Evolutionary conservation across 2,329 filamentous ascomycete genomes (phyloP), one percentile per base, ranked within the genome.

Genomic region (Pyrenophora teres): DNA sequence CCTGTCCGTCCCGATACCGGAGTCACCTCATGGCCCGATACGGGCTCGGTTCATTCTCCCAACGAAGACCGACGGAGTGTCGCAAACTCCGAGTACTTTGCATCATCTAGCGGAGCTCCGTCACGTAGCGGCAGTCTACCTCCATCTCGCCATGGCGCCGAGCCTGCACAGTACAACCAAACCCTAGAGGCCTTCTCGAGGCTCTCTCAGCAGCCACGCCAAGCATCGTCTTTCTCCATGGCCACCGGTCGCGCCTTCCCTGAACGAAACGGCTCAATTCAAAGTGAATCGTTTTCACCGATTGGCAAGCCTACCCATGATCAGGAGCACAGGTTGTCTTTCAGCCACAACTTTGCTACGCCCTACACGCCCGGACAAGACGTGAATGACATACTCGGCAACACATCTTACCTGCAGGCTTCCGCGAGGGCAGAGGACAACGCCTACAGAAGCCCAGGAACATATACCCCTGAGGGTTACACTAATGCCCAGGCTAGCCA

Each of bases 71-170:
- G 76, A 30, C 68, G 72, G 23, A 71, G 75, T 44, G 64, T 72
- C 18, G 68, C 71, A 40, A 69, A 70, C 35, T 72, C 74, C 4
- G 73, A 77, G 7, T 83, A 78, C 62, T 76, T 79, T 55, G 72
- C 68, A 30, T 65, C 76, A 13, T 70, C 70, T 1, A 79, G 78
- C 40, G 74, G 74, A 40, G 72, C 76, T 15, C 68, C 75, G 3
- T 80, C 82, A n/a, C 77, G 82, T 53, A 83, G 84, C 51, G 73
- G 76, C 36, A 84, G 78, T 67, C 72, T 83, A 40, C 82, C 84
- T 38, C 78, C 83, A 2, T 84, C 84, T 31, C 78, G 81, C 40
- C 80, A 83, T 48, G 74, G 76, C 9, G 74, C 74, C 13, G 74
- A 79, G 39, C 69, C 70, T 19, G 57, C 70, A 5, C 66, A 68